Evolutionary conservation across 192 early-diverging fungal species (phyloP).

Genomic region (Coemansia sp.): DNA sequence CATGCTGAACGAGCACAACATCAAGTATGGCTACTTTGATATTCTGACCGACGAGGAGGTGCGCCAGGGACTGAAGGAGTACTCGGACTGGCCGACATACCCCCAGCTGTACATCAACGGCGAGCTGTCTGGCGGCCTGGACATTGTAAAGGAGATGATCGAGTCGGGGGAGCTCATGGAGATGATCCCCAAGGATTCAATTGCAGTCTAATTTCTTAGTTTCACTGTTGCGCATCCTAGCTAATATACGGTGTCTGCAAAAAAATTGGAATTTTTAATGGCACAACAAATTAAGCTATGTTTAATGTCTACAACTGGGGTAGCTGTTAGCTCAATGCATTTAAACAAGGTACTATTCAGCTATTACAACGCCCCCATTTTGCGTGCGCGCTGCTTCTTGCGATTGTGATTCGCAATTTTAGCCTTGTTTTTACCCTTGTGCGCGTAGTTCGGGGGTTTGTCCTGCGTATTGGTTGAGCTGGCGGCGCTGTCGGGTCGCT

Average conservation of each 20-base stretch:
- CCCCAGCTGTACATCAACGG: constrained; percentile 93
- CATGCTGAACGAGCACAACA: constrained; percentile 66
- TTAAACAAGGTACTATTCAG: too few relatives aligned
- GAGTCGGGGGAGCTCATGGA: constrained; percentile 67
- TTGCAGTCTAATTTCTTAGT: not conserved
- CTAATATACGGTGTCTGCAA: too few relatives aligned
- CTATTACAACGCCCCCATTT: too few relatives aligned
- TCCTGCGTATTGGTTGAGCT: not conserved
- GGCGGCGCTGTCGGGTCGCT: not conserved
- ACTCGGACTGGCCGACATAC: constrained; percentile 93
- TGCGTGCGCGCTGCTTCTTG: constrained; percentile 70
- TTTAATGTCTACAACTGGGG: too few relatives aligned
- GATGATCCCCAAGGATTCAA: constrained; percentile 52
- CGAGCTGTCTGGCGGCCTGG: constrained; percentile 90
- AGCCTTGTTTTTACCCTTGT: constrained; percentile 66
- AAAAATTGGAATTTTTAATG: too few relatives aligned
- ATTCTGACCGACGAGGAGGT: constrained; percentile 92
- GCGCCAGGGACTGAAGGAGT: constrained; percentile 85
- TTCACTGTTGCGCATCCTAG: too few relatives aligned
- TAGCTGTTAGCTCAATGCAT: too few relatives aligned
- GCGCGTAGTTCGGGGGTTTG: constrained; percentile 20
- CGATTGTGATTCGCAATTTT: constrained; percentile 72
- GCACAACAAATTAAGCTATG: too few relatives aligned
- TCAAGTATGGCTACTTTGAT: constrained; percentile 73
- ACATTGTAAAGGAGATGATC: constrained; percentile 93